Evolutionary conservation across 2,329 filamentous ascomycete species (phyloP).

Genomic region (Aureobasidium namibiae): DNA sequence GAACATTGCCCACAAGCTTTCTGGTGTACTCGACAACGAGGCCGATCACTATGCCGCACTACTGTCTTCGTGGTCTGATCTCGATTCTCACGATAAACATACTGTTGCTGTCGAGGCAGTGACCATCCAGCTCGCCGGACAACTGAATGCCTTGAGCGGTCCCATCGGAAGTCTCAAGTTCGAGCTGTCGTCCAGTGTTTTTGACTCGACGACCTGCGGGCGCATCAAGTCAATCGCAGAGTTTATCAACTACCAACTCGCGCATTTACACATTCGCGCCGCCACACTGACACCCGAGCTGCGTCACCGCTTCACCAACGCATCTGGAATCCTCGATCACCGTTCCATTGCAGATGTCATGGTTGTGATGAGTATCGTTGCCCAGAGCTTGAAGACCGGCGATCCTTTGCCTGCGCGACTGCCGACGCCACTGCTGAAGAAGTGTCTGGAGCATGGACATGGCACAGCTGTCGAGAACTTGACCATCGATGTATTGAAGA

Average conservation of each 20-base stretch:
- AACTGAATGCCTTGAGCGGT: conserved; percentile 27
- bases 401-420: conserved; percentile 41
- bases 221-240: conserved; percentile 28
- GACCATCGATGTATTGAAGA: not conserved
- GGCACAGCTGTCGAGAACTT: conserved; percentile 3
- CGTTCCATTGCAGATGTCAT: conserved; percentile 42
- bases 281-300: conserved; percentile 30
- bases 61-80: conserved; percentile 36
- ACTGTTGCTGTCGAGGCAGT: conserved; percentile 21
- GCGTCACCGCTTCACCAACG: conserved; percentile 32
- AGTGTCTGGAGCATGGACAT: conserved; percentile 12
- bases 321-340: conserved; percentile 36
- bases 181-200: conserved; percentile 33
- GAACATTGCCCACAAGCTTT: conserved; percentile 36
- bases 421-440: conserved; percentile 38
- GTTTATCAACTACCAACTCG: conserved; percentile 27
- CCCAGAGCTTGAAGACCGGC: conserved; percentile 41
- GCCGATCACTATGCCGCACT: conserved; percentile 44
- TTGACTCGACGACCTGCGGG: conserved; percentile 27
- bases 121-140: conserved; percentile 27
- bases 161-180: conserved; percentile 24
- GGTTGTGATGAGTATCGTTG: conserved; percentile 41
- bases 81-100: conserved; percentile 15
- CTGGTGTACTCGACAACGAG: conserved; percentile 35
- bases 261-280: conserved; percentile 29